A percentile compares a stretch with the other conserved stretches of the same genome.
phyloP scores from a whole-genome alignment of 2,329 filamentous ascomycete genomes.

The Hirsutella thompsonii region DNA sequence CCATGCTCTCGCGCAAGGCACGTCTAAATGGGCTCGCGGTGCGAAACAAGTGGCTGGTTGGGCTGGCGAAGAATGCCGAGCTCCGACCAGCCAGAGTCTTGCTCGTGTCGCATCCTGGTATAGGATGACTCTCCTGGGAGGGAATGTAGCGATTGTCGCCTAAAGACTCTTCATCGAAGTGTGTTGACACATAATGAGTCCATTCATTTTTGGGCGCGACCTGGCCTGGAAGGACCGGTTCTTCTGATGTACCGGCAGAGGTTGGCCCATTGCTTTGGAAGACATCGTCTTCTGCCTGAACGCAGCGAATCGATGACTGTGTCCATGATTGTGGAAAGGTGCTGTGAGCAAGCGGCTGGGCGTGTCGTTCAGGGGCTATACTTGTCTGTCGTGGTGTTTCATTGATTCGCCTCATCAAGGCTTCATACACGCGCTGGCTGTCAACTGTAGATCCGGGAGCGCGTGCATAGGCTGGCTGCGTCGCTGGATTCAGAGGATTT shows the following conservation, averaged over 20 bases:
- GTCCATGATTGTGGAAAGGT: conserved; percentile 7
- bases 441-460: conserved; percentile 22
- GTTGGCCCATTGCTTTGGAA: conserved; percentile 13
- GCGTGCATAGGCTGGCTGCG: background rate
- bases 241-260: background rate
- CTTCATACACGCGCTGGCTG: conserved; percentile 49
- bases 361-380: too few species aligned
- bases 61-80: conserved; percentile 39
- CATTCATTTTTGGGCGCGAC: background rate
- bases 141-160: conserved; percentile 5
- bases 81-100: conserved; percentile 24
- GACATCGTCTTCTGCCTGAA: conserved; percentile 19
- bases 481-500: background rate
- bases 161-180: conserved; percentile 3
- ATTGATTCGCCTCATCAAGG: conserved; percentile 44
- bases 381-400: conserved; percentile 22
- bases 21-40: conserved; percentile 43
- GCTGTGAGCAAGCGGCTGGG: conserved; percentile 5
- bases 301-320: conserved; percentile 18
- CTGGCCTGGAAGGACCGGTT: background rate
- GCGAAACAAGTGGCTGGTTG: conserved; percentile 36
- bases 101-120: conserved; percentile 6
- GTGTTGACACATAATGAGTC: conserved; percentile 5
- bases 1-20: conserved; percentile 33
- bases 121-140: conserved; percentile 4